Evolutionary conservation across 352 stramenopile species (phyloP), one percentile per base, ranked within the genome.

Genomic region (Pythium myriotylum): DNA sequence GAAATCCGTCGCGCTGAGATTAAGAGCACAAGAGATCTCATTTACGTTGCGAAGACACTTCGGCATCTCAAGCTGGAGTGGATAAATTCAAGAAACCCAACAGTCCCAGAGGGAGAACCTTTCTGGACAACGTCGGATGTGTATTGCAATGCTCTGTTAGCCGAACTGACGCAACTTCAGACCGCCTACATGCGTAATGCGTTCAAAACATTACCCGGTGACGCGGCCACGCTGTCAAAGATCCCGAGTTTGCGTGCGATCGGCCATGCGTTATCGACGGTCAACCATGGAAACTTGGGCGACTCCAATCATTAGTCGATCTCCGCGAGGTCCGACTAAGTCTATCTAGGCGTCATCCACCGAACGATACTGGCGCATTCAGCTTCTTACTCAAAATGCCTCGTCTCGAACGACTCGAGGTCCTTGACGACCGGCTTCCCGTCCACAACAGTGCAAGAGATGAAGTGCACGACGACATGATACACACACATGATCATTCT

Each of bases 181-280:
- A 41, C 27, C 32, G 24, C 45, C 17, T 3, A 19, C 12, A 19
- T 57, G 4, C 39, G 7, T 6, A 2, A 47, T 16, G 9, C 17
- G 7, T 37, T 23, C 6, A 33, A 14, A 20, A 20, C 40, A 4
- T 12, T 37, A 2, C 9, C 24, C 2, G 14, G 5, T 24, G 14
- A 12, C 2, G 14, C 27, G 13, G 20, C 46, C 14, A 26, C 46
- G 9, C 50, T 57, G 3, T 19, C 50, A 6, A 48, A 57, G 13
- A 24, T 57, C 3, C 20, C 50, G 3, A 57, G 50, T 35, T 37
- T 57, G 3, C 35, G 50, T 4, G 9, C 9, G 12, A 47, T 57
- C 35, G 4, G 33, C 8, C 32, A 47, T 13, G 27, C 9, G 1
- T 12, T 57, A 10, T 35, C 29, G 29, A 35, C 29, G 5, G 29